phyloP scores from a whole-genome alignment of 1,139 yeast genomes.

The Yamadazyma triangularis region DNA sequence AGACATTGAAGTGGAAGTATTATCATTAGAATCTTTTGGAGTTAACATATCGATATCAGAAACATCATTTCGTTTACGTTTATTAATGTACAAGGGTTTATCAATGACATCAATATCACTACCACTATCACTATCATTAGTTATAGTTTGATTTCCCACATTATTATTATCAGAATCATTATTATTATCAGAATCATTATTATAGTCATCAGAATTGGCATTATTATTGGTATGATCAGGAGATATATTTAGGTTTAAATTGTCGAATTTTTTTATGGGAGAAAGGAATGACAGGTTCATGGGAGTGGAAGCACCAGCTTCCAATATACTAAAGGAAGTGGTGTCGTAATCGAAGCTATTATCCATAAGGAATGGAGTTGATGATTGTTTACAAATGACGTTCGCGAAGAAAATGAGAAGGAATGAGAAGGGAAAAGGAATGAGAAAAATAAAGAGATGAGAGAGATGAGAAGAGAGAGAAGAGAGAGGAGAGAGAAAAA shows the following conservation, averaged over 20 bases:
- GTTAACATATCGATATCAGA: constrained; percentile 20
- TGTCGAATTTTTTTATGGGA: constrained; percentile 31
- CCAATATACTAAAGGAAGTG: constrained; percentile 11
- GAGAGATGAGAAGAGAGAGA: too few relatives aligned
- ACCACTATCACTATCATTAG: constrained; percentile 4
- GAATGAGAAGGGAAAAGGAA: too few relatives aligned
- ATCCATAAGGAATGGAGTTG: too few relatives aligned
- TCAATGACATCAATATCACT: constrained; percentile 2
- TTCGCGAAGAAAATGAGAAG: constrained; percentile 1
- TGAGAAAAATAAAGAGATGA: too few relatives aligned
- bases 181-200: constrained; percentile 11
- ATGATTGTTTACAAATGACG: constrained; percentile 4
- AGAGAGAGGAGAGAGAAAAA: too few relatives aligned
- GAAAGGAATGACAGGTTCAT: constrained; percentile 27
- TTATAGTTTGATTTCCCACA: constrained; percentile 4
- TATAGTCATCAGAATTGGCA: too few relatives aligned
- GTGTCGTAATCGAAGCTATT: too few relatives aligned
- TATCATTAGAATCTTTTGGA: constrained; percentile 10
- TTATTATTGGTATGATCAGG: too few relatives aligned
- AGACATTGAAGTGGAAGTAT: constrained; percentile 8
- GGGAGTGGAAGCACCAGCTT: constrained; percentile 14
- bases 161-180: too few relatives aligned
- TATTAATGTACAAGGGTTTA: constrained; percentile 9
- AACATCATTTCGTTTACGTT: constrained; percentile 12
- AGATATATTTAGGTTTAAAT: constrained; percentile 21